Conservation (phyloP, 2,329 filamentous ascomycete species). For the Sporothrix humicola region DNA sequence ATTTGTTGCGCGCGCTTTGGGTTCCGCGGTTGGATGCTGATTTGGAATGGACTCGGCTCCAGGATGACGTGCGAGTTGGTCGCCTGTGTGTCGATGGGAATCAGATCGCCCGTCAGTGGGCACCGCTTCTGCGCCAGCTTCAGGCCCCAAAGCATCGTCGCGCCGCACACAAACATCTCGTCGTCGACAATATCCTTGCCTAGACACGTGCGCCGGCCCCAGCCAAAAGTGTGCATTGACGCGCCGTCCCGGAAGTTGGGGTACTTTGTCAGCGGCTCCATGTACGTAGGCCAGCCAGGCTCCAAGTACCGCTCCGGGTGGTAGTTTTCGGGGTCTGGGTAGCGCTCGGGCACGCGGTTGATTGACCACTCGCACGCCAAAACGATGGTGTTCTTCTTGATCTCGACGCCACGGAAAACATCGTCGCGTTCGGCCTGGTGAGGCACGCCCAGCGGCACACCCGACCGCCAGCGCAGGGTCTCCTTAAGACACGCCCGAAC, state of each 20-base stretch:
- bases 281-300: conserved; percentile 66
- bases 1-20: conserved; percentile 48
- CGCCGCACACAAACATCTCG: conserved; percentile 59
- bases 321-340: conserved; percentile 68
- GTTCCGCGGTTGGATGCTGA: conserved; percentile 52
- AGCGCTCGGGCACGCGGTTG: conserved; percentile 62
- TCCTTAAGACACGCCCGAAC: conserved; percentile 64
- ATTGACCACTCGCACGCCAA: conserved; percentile 61
- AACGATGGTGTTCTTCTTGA: conserved; percentile 56
- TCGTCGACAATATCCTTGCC: conserved; percentile 68
- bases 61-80: conserved; percentile 60
- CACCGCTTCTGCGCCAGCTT: conserved; percentile 50
- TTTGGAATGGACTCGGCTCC: conserved; percentile 55
- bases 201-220: conserved; percentile 66
- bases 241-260: conserved; percentile 65
- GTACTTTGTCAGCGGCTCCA: conserved; percentile 66
- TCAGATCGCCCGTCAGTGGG: conserved; percentile 49
- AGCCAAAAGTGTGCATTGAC: conserved; percentile 68
- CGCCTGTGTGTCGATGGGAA: conserved; percentile 56
- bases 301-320: conserved; percentile 68
- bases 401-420: conserved; percentile 54
- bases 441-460: conserved; percentile 59
- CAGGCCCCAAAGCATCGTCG: conserved; percentile 57
- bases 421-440: conserved; percentile 56
- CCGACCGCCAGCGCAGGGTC: conserved; percentile 62